A percentile compares a stretch with the other conserved stretches of the same genome.
phyloP scores from a whole-genome alignment of 2,329 filamentous ascomycete species.

The Ophiostoma pallidulum region DNA sequence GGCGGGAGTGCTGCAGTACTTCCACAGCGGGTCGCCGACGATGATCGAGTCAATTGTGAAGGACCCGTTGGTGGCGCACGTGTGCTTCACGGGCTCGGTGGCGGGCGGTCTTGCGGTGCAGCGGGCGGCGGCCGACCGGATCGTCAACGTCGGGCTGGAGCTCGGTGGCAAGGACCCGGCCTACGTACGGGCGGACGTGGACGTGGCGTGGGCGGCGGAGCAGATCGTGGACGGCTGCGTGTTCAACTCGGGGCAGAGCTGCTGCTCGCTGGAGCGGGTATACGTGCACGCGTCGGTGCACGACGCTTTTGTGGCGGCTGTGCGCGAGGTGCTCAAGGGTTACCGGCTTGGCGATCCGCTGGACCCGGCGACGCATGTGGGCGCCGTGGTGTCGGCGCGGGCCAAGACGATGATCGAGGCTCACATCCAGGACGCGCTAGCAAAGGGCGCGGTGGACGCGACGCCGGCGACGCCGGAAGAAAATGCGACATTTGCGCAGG shows the following conservation, averaged over 20 bases:
- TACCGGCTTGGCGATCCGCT: conserved; percentile 87
- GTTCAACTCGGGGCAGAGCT: conserved; percentile 98
- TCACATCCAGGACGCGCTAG: conserved; percentile 73
- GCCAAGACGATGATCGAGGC: conserved; percentile 66
- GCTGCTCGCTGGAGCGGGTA: conserved; percentile 83
- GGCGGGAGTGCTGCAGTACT: conserved; percentile 76
- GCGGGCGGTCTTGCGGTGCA: conserved; percentile 80
- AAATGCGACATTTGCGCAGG: conserved; percentile 64
- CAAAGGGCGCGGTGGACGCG: conserved; percentile 72
- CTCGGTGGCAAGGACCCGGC: conserved; percentile 93
- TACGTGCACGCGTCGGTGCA: conserved; percentile 83
- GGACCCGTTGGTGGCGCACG: conserved; percentile 64
- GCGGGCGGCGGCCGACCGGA: conserved; percentile 70
- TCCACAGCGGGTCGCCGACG: conserved; percentile 74
- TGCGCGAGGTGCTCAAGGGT: conserved; percentile 68
- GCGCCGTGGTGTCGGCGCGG: conserved; percentile 76
- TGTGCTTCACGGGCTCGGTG: conserved; percentile 93
- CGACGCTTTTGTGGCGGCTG: conserved; percentile 68
- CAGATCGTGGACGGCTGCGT: conserved; percentile 94
- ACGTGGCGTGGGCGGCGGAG: conserved; percentile 81
- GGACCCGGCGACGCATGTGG: conserved; percentile 68
- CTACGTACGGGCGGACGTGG: conserved; percentile 77
- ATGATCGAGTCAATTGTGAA: conserved; percentile 71
- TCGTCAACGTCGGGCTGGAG: conserved; percentile 81
- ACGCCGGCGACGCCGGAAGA: conserved; percentile 60